Evolutionary conservation across 2,329 filamentous ascomycete species (phyloP), one percentile per base, ranked within the genome.

Genomic region (Orbilia javanica): DNA sequence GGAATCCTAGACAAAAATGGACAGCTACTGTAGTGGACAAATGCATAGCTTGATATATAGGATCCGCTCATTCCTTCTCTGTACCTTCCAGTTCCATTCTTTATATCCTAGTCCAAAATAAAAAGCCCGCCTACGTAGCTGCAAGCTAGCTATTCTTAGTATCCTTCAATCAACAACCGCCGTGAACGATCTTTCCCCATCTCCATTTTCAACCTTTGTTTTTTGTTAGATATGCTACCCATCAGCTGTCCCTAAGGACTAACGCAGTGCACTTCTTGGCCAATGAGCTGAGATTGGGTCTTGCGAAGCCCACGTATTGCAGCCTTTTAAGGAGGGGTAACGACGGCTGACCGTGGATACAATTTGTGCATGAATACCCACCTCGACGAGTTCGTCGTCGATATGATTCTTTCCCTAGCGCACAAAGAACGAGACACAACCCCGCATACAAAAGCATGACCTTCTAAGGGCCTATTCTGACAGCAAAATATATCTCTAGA

Each of bases 251-350:
- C 73, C 46, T 15, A 53, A 77, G 31, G 44, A 15, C 66, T 66
- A 71, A 77, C 69, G 73, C 73, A 71, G 29, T 62, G 53, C 36
- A 67, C n/a, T 25, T 71, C 73, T 77, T 77, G 60, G 73, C 73
- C 73, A 77, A 77, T 77, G 55, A 68, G 57, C 66, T 65, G 66
- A 77, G 60, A 62, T 67, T 67, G 29, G 57, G 55, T 66, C 39
- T 60, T 57, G 42, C 57, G 60, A 71, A 64, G 50, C 57, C 65
- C 48, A 71, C 60, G 65, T 65, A 69, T 62, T 71, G 52, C 48
- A 71, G 36, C 27, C 60, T 42, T 31, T 66, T 39, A 71, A 48
- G 62, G 73, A 77, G 73, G 73, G 73, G 73, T 77, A 77, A 67
- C 60, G 60, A 62, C 60, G 57, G 57, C 73, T 77, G 66, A 71